Evolutionary conservation across 495 filamentous ascomycete genomes (phyloP), one percentile per base, ranked within the genome.

Genomic region (Patellaria atrata): DNA sequence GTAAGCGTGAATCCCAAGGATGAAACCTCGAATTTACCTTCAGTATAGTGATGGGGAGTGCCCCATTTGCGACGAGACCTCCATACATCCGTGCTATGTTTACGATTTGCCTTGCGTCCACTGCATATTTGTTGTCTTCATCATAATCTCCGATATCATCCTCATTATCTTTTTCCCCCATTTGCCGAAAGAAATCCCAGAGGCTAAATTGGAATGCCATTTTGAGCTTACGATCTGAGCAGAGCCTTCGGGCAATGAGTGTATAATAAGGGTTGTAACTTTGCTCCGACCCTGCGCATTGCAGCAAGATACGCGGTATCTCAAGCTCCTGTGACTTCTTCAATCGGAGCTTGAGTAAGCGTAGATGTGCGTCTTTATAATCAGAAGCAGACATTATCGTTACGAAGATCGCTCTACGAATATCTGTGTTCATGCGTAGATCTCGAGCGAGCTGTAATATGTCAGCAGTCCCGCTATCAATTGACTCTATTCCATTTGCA

Each of bases 261-360:
- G 83, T 77, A 50, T 97, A 97, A 59, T 92, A 97, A 0, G 82
- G 83, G 54, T 96, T 97, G 56, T 94, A 87, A 0, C 58, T 60
- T 37, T 77, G 65, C 60, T 96, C 89, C 12, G 75, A 74, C 41
- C 82, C 80, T 10, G 74, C 72, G 53, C 87, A 96, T 44, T 86
- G 86, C 24, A 93, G 67, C 4, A 97, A 63, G 9, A 97, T 82
- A 22, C 79, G 77, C 7, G 87, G 75, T 12, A 96, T 79, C 54
- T 96, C 89, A 21, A 70, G 70, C 44, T 89, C 73, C 50, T 94
- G 87, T 2, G 79, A 67, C 47, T 73, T 76, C 56, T 89, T 94
- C 24, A 97, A 70, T 28, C 72, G 71, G 15, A 97, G 67, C 46
- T 91, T 93, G 39, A 75, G 59, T 2, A 96, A 62, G 6, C 80